Base-by-base conservation (phyloP, 148 eudicot species). In the Beta vulgaris region DNA sequence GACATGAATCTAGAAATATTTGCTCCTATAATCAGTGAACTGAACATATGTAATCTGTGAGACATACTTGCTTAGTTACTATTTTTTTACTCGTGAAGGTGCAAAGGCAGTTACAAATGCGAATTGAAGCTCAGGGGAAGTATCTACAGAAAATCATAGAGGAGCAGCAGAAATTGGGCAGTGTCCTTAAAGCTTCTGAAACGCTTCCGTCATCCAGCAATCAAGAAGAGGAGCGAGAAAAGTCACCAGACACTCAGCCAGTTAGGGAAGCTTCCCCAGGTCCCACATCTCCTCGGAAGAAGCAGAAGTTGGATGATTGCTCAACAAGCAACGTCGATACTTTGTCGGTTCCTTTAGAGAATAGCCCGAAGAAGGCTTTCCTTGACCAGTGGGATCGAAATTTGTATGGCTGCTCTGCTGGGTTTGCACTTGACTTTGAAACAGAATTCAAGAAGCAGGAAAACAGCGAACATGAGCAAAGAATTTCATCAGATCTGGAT, bases 121-220 rank as follows among this genome's bases (percentile, higher is more conserved):
- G 98, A 74, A 91, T 93, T 39, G 98, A 93, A 81, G 96, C 98
- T 23, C 98, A 93, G 61, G 93, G 96, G 43, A 89, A 88, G 78
- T 93, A 93, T 81, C 78, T 93, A 37, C 92, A 93, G 80, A 93
- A 93, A 80, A 93, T 93, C 26, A 89, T 93, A 32, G 96, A 93
- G 72, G 98, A 93, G 74, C 98, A 93, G 73, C 91, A 91, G 77
- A 89, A 82, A 48, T 77, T 87, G 42, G 86, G 87, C 21, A 79
- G 81, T 73, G 72, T 72, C 53, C 72, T 87, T 34, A 82, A 62
- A 67, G 76, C 75, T 69, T 78, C 90, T 0, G 93, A 81, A 34
- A 63, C 81, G 58, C 57, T 71, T 25, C 87, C 83, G 28, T 75
- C 46, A 46, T 62, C 80, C 31, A 78, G 71, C 53, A 77, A 77